These are phyloP conservation scores for Mycena rosella DNA, from an alignment of 768 basidiomycete genomes.

Conservation along the genomic window DNA sequence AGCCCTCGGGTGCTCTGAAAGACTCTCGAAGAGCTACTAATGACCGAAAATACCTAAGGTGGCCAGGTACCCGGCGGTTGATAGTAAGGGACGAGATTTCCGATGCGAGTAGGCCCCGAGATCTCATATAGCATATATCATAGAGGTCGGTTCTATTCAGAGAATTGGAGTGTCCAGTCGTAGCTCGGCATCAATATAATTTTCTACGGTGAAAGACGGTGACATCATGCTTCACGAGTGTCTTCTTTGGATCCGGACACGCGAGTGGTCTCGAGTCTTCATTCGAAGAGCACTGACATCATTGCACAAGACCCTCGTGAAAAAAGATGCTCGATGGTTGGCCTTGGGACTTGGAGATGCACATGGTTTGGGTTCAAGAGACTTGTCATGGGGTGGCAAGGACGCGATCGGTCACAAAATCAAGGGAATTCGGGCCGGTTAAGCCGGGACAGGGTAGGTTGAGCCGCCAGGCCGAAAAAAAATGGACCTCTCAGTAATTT, in stretches of 20 bases:
- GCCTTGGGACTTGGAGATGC: constrained; percentile 26
- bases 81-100: constrained; percentile 10
- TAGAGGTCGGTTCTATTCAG: constrained; percentile 10
- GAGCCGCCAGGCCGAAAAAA: too few relatives aligned
- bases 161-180: constrained; percentile 13
- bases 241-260: constrained; percentile 7
- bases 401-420: constrained; percentile 6
- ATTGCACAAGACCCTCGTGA: constrained; percentile 13
- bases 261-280: constrained; percentile 20
- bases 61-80: too few relatives aligned
- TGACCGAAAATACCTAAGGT: too few relatives aligned
- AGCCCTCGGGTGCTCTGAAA: too few relatives aligned
- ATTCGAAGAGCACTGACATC: constrained; percentile 23
- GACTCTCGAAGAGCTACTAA: too few relatives aligned
- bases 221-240: constrained; percentile 4
- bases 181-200: constrained; percentile 8
- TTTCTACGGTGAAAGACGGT: background rate
- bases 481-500: too few relatives aligned
- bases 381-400: constrained; percentile 19
- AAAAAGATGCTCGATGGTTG: too few relatives aligned
- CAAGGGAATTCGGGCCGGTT: too few relatives aligned
- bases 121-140: constrained; percentile 3
- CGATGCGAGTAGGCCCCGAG: constrained; percentile 16
- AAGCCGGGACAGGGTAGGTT: too few relatives aligned
- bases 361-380: constrained; percentile 30